phyloP scores from a whole-genome alignment of 306 rosid genomes.

The Prosopis cineraria region DNA sequence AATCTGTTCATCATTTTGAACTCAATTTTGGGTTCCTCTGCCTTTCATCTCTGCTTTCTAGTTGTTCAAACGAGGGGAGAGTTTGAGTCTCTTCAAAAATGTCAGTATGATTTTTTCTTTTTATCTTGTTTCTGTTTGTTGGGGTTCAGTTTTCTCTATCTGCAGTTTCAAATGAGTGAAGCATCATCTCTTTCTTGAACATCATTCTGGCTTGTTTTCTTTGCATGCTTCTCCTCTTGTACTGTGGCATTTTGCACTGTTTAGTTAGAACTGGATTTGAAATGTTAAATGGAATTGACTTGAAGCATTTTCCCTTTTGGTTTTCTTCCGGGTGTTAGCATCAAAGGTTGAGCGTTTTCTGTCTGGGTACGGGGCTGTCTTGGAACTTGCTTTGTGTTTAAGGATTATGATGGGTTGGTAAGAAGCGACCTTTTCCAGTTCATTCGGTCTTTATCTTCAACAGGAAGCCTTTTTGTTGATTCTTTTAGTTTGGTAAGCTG shows the following conservation, averaged over 20 bases:
- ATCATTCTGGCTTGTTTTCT: neutral
- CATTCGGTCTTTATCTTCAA: conserved; percentile 61
- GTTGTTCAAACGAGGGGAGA: neutral
- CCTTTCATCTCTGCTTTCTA: neutral
- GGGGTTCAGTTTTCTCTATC: neutral
- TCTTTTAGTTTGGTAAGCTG: conserved; percentile 65
- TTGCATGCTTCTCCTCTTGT: neutral
- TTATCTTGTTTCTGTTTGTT: neutral
- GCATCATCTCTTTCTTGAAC: conserved; percentile 24
- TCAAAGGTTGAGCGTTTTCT: conserved; percentile 41
- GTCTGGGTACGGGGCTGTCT: conserved; percentile 39
- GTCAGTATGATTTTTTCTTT: conserved; percentile 38
- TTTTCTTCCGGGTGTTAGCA: conserved; percentile 32
- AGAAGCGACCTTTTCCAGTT: conserved; percentile 65
- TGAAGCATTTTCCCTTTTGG: conserved; percentile 14
- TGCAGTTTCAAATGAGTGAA: conserved; percentile 5
- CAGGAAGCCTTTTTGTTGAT: conserved; percentile 57
- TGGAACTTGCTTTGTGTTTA: conserved; percentile 68
- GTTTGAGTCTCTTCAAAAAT: conserved; percentile 14
- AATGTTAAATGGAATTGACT: conserved; percentile 41
- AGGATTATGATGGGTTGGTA: conserved; percentile 83
- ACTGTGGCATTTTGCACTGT: conserved; percentile 33
- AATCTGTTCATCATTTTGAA: conserved; percentile 40
- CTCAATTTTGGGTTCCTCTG: conserved; percentile 18
- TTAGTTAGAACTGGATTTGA: conserved; percentile 32